Conservation (phyloP, 345 rosid species). For the Eucalyptus decipiens region DNA sequence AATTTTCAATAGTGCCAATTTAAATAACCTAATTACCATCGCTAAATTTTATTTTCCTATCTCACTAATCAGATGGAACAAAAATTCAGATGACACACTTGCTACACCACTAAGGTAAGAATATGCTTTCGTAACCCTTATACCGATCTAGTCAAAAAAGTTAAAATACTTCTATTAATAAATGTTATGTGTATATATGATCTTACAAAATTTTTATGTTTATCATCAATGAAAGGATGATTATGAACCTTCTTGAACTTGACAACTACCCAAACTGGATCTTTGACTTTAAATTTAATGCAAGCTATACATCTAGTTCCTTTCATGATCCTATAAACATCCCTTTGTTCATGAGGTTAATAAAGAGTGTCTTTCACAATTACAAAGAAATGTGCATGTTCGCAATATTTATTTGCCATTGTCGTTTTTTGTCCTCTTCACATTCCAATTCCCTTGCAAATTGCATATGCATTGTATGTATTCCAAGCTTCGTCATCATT, state of each 20-base stretch:
- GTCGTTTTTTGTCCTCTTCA: neutral
- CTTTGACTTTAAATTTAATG: neutral
- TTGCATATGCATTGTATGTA: neutral
- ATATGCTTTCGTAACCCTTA: neutral
- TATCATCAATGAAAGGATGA: neutral
- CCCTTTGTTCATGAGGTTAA: neutral
- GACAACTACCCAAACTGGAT: neutral
- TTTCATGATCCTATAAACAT: neutral
- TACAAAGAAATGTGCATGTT: neutral
- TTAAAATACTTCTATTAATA: too few species aligned
- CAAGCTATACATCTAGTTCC: neutral
- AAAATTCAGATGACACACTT: too few species aligned
- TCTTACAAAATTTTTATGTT: neutral
- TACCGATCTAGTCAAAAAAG: too few species aligned
- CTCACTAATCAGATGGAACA: too few species aligned
- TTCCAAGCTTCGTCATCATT: neutral
- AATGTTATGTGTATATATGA: neutral
- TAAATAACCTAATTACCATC: too few species aligned
- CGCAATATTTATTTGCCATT: neutral
- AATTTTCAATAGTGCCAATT: too few species aligned
- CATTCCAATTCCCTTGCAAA: neutral
- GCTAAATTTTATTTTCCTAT: too few species aligned
- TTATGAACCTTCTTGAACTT: neutral
- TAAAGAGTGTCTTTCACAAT: neutral
- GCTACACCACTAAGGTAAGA: neutral